Conservation (phyloP, 441 rosid genomes). For the Pelargonium myrrhifolium region DNA sequence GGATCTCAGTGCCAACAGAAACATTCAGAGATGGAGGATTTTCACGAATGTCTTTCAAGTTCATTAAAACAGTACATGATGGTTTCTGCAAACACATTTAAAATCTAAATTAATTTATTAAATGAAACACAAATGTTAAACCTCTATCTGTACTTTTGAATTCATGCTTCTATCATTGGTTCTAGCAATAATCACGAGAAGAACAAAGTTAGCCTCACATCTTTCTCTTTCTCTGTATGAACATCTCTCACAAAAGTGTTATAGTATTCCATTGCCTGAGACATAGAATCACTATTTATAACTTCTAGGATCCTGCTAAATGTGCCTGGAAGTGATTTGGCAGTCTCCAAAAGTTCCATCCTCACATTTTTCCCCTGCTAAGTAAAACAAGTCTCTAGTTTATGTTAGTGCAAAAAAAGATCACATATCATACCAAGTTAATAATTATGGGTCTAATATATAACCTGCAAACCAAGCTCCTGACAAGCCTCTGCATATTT, state of each 20-base stretch:
- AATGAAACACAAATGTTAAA: conserved; percentile 9
- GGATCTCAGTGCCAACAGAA: conserved; percentile 43
- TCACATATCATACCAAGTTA: conserved; percentile 13
- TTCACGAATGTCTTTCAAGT: conserved; percentile 65
- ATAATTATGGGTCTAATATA: conserved; percentile 11
- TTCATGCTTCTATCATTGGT: background rate
- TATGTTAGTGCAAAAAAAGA: conserved; percentile 11
- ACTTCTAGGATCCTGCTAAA: conserved; percentile 72
- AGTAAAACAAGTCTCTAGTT: conserved; percentile 10
- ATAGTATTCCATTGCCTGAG: conserved; percentile 68
- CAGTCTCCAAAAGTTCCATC: conserved; percentile 82
- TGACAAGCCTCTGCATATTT: conserved; percentile 89
- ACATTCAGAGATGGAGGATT: conserved; percentile 69
- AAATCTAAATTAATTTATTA: conserved; percentile 17
- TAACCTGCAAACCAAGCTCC: conserved; percentile 94
- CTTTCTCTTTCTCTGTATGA: conserved; percentile 83
- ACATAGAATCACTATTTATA: conserved; percentile 58
- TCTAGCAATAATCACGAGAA: background rate
- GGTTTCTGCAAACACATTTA: conserved; percentile 52
- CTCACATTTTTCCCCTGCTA: conserved; percentile 86
- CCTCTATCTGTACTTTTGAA: conserved; percentile 11
- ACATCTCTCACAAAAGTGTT: conserved; percentile 69
- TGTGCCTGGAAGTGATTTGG: conserved; percentile 76
- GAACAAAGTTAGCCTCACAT: conserved; percentile 45
- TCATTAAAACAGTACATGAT: conserved; percentile 37